These are phyloP conservation scores for Paspalum notatum DNA, from an alignment of 176 grass and related monocot species.

Conservation along the genomic window DNA sequence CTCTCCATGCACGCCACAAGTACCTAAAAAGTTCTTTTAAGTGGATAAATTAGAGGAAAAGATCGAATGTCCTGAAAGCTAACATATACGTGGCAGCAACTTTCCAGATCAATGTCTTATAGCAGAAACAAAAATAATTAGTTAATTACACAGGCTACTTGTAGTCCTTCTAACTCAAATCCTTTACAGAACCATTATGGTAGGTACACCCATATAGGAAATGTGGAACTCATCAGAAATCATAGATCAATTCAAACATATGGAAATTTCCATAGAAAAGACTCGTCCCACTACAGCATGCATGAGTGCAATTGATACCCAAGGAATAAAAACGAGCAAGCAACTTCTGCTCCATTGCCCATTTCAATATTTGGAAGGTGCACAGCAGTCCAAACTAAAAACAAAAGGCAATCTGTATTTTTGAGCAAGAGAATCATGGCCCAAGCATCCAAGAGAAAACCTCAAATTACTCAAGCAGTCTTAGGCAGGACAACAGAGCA, in stretches of 20 bases:
- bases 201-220: background rate
- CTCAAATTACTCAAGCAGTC: background rate
- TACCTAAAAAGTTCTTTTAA: background rate
- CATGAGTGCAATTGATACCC: background rate
- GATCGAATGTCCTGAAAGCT: background rate
- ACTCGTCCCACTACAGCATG: background rate
- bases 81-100: background rate
- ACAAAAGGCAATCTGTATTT: background rate
- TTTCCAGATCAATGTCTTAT: background rate
- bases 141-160: background rate
- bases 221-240: background rate
- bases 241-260: background rate
- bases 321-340: background rate
- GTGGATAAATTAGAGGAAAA: constrained; percentile 13
- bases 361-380: background rate
- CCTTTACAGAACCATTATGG: background rate
- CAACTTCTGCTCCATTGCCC: background rate
- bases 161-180: constrained; percentile 7
- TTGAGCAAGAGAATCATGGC: background rate
- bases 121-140: background rate
- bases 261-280: background rate
- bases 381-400: background rate
- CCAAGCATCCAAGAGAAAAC: background rate
- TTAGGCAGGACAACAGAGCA: constrained; percentile 11
- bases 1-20: constrained; percentile 5